phyloP scores from a whole-genome alignment of 1,284 basidiomycete genomes.

The Schizopora paradoxa region DNA sequence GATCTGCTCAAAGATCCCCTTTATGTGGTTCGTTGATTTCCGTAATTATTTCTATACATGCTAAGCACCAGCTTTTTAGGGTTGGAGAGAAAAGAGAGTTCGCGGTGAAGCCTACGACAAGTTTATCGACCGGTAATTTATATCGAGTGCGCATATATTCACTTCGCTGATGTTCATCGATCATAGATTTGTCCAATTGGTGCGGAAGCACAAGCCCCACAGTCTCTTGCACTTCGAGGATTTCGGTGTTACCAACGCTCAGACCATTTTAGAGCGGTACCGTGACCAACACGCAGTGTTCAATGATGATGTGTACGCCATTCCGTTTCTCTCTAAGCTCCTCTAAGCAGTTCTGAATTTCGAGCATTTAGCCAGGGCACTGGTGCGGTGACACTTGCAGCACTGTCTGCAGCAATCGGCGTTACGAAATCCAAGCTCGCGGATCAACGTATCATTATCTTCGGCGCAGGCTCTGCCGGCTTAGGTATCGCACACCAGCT shows the following conservation, averaged over 20 bases:
- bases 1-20: conserved; percentile 54
- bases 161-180: conserved; percentile 14
- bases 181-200: conserved; percentile 39
- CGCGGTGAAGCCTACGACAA: conserved; percentile 60
- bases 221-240: conserved; percentile 73
- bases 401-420: conserved; percentile 69
- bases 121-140: conserved; percentile 59
- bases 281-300: conserved; percentile 63
- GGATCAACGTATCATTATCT: conserved; percentile 75
- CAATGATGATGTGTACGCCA: conserved; percentile 71
- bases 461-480: conserved; percentile 80
- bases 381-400: conserved; percentile 78
- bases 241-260: conserved; percentile 72
- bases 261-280: conserved; percentile 66
- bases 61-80: conserved; percentile 33
- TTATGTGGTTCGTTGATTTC: conserved; percentile 49
- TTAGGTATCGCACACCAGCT: conserved; percentile 72
- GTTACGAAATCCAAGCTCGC: conserved; percentile 64
- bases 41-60: not conserved
- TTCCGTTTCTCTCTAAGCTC: conserved; percentile 5
- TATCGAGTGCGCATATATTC: conserved; percentile 24
- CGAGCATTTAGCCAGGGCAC: conserved; percentile 65
- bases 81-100: conserved; percentile 61
- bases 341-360: too few relatives aligned
- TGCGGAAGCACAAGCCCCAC: conserved; percentile 40